These are phyloP conservation scores for Spiromastix sp. DNA, from an alignment of 2,329 filamentous ascomycete genomes.

Conservation along the genomic window DNA sequence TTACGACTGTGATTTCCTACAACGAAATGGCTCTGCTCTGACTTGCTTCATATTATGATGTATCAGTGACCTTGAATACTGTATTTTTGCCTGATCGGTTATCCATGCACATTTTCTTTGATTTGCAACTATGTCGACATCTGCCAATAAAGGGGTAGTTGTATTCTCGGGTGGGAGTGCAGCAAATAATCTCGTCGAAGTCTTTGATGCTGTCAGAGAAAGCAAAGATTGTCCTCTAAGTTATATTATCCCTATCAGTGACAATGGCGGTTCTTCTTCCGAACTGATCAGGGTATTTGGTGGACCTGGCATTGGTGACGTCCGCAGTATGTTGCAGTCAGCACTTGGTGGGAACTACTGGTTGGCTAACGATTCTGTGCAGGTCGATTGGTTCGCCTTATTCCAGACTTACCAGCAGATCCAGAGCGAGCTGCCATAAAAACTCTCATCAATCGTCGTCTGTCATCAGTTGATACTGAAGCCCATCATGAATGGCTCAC, in stretches of 20 bases:
- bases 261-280: conserved; percentile 89
- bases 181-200: conserved; percentile 88
- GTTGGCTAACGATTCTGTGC: conserved; percentile 6
- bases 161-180: conserved; percentile 89
- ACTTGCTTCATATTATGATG: no score
- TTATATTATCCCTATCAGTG: conserved; percentile 89
- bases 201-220: conserved; percentile 59
- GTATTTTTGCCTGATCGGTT: no score
- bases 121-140: conserved; percentile 4
- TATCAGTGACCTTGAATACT: no score
- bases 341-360: neutral
- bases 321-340: conserved; percentile 46
- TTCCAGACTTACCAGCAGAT: conserved; percentile 54
- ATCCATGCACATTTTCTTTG: no score
- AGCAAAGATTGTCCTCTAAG: conserved; percentile 59
- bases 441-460: conserved; percentile 75
- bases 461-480: conserved; percentile 49
- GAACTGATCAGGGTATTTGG: conserved; percentile 92
- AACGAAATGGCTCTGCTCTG: no score
- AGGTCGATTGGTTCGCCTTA: conserved; percentile 84
- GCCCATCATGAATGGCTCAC: conserved; percentile 77
- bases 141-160: conserved; percentile 50
- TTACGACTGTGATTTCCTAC: no score
- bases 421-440: conserved; percentile 66
- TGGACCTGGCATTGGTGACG: conserved; percentile 74